These are phyloP conservation scores for Petunia axillaris DNA, from an alignment of 257 asterid genomes.

Conservation along the genomic window DNA sequence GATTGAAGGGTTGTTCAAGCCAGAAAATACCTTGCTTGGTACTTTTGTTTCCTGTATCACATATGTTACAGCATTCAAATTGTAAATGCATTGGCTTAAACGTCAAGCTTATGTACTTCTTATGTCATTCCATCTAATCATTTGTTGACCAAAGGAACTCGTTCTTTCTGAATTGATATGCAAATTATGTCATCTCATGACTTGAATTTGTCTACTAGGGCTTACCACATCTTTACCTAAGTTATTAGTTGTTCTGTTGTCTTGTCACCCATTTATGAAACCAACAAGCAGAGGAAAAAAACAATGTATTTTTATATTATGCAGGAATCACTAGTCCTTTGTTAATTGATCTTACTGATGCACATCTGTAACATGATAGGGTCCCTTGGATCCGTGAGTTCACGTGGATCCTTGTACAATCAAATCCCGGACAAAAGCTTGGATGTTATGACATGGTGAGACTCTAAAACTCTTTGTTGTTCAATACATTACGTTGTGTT, in stretches of 20 bases:
- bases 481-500: conserved; percentile 27
- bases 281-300: conserved; percentile 7
- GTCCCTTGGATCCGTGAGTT: conserved; percentile 79
- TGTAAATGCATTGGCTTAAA: conserved; percentile 14
- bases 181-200: conserved; percentile 13
- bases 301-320: not conserved
- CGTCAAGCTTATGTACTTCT: not conserved
- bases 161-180: not conserved
- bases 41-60: not conserved
- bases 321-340: not conserved
- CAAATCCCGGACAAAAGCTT: conserved; percentile 42
- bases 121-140: conserved; percentile 12
- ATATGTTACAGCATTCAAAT: conserved; percentile 9
- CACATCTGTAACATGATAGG: conserved; percentile 54
- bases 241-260: not conserved
- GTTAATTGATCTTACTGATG: conserved; percentile 13
- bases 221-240: conserved; percentile 1
- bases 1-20: not conserved
- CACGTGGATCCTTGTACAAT: conserved; percentile 74
- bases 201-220: not conserved
- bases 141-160: not conserved
- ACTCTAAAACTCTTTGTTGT: conserved; percentile 29
- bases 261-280: conserved; percentile 20
- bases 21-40: not conserved
- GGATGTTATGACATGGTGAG: conserved; percentile 76